phyloP scores from a whole-genome alignment of 164 flowering plant genomes.

The Magnolia sinica region DNA sequence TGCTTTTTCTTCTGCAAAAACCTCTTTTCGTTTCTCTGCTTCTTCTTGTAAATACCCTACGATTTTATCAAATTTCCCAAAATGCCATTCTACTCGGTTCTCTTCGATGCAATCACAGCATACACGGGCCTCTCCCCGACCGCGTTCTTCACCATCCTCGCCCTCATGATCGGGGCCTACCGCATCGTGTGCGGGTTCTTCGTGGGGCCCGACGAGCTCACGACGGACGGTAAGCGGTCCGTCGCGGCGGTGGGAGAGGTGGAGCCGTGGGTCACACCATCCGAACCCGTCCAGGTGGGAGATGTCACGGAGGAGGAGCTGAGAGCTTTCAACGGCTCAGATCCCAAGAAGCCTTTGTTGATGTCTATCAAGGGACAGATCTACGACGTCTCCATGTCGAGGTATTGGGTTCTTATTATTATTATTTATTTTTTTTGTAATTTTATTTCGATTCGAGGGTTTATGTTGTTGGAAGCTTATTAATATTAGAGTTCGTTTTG shows the following conservation, averaged over 20 bases:
- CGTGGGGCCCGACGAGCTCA: constrained; percentile 38
- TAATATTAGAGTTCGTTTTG: neutral
- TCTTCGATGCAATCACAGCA: constrained; percentile 36
- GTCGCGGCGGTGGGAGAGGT: neutral
- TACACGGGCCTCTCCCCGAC: constrained; percentile 66
- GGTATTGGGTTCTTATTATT: constrained; percentile 32
- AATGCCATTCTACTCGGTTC: constrained; percentile 36
- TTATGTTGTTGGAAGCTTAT: neutral
- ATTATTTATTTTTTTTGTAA: neutral
- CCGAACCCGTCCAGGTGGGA: constrained; percentile 21
- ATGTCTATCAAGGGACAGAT: constrained; percentile 69
- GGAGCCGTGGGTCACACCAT: neutral
- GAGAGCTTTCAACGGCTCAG: constrained; percentile 22
- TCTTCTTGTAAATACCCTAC: neutral
- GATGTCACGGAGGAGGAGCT: constrained; percentile 22
- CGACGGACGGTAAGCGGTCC: neutral
- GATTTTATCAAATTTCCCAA: neutral
- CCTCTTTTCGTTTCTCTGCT: neutral
- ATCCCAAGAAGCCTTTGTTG: constrained; percentile 35
- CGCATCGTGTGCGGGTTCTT: constrained; percentile 50
- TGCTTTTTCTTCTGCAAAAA: neutral
- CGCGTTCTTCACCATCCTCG: constrained; percentile 64
- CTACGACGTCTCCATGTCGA: constrained; percentile 61
- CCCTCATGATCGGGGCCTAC: constrained; percentile 49
- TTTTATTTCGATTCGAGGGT: neutral